phyloP scores from a whole-genome alignment of 805 yeast genomes.

The Pichia heedii region DNA sequence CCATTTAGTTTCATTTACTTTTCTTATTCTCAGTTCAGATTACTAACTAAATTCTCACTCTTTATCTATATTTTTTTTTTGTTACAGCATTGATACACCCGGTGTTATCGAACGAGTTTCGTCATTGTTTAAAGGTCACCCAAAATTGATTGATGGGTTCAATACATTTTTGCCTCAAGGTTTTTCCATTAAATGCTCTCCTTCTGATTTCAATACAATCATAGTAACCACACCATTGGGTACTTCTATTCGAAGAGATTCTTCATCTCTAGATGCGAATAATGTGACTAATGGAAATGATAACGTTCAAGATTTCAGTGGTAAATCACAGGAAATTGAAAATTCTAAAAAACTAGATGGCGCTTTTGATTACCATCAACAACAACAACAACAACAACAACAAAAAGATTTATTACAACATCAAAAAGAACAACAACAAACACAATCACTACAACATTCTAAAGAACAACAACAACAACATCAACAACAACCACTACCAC shows the following conservation, averaged over 20 bases:
- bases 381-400: conserved; percentile 15
- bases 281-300: background rate
- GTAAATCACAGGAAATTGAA: too few species aligned
- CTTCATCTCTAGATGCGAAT: conserved; percentile 19
- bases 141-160: conserved; percentile 90
- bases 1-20: background rate
- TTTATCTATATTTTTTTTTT: background rate
- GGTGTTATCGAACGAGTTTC: conserved; percentile 97
- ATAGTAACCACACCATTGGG: conserved; percentile 95
- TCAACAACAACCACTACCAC: conserved; percentile 15
- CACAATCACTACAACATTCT: conserved; percentile 13
- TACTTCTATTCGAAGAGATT: conserved; percentile 62
- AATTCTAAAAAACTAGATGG: too few species aligned
- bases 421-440: background rate
- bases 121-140: conserved; percentile 83
- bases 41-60: conserved; percentile 14
- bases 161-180: conserved; percentile 98
- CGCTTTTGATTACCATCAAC: conserved; percentile 12
- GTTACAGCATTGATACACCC: conserved; percentile 76
- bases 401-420: conserved; percentile 1
- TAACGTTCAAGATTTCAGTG: background rate
- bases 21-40: background rate
- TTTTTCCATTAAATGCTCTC: conserved; percentile 87
- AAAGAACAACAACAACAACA: conserved; percentile 13
- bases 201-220: conserved; percentile 85